Evolutionary conservation across 1,284 basidiomycete species (phyloP), one percentile per base, ranked within the genome.

Genomic region (Rhodofomes roseus): DNA sequence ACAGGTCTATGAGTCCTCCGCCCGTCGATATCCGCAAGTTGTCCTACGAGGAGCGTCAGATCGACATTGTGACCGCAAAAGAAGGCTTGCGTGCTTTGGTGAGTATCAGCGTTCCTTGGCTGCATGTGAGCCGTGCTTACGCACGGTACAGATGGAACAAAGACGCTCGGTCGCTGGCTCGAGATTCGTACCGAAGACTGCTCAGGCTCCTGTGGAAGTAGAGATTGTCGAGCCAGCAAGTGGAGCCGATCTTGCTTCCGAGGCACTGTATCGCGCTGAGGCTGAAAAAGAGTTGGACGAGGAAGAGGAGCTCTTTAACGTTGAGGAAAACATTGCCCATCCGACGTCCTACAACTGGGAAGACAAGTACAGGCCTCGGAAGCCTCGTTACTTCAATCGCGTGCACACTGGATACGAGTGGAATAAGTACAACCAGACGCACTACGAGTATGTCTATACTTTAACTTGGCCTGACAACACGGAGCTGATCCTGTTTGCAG

Each of bases 391-490:
- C 81, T 98, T 99, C 79, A 99, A 99, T 74, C 90, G 96, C 61
- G 96, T 99, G 36, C 95, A 98, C 71, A 99, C 97, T n/a, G 97
- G 97, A n/a, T 99, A 96, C 73, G 97, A 99, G 74, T 99, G 97
- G 97, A 99, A 97, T 80, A 96, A 97, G 79, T 98, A 98, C 76
- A 98, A 98, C 72, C 95, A 98, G 73, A 97, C 95, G 4, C 95
- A 98, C 76, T 98, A 98, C 73, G 96, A 98, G 93, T 95, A 79
- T 64, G 87, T 85, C 2, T 44, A 52, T n/a, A 40, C n/a, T 48
- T 44, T 11, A 22, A 55, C 37, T n/a, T 39, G 22, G n/a, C n/a
- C n/a, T 6, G 39, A 23, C 22, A 5, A 29, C 29, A 41, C 14
- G 39, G 51, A 46, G 22, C 65, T 62, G 65, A 67, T 51, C 4